Evolutionary conservation across 192 early-diverging fungal species (phyloP), one percentile per base, ranked within the genome.

Genomic region (Coemansia sp.): DNA sequence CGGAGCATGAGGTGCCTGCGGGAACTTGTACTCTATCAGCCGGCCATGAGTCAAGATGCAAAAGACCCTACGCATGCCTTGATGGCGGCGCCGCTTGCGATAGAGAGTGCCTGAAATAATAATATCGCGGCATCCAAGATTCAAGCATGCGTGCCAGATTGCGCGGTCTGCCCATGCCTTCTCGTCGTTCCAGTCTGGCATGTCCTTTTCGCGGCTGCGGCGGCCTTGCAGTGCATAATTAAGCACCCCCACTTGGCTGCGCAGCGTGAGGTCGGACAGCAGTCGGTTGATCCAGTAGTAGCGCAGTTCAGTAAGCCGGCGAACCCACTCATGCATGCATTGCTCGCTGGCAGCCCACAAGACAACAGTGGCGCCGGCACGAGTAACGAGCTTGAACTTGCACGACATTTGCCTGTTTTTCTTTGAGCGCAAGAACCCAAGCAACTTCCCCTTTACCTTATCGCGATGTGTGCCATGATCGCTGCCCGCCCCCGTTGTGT

Each of bases 261-360:
- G 56, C 40, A 68, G 41, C 5, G 61, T 33, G 19, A 49, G 14
- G 39, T 79, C 77, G 10, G 66, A 56, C 27, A 65, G 57, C 33
- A 60, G 37, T 8, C 77, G 62, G 43, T 60, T 52, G 8, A 49
- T 50, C 77, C 77, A 79, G 63, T 79, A 79, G 34, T 35, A 17
- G 5, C 66, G 70, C 41, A 79, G 48, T 45, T 56, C 58, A 9
- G 50, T 43, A 7, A 79, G 69, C 22, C 70, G 58, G 17, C 37
- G 58, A 23, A 70, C 63, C 77, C 77, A 79, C 43, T 69, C 70
- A n/a, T 52, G 47, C 66, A 63, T 65, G n/a, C 66, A 66, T 25
- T 22, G 33, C 36, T 61, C 55, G 46, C 53, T 69, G 0, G 70
- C 54, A 2, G 70, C 63, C 66, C 70, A 69, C 51, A 79, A 43